Percentiles rank a stretch among this genome's conserved stretches.
These are phyloP conservation scores for Osmanthus fragrans DNA, from an alignment of 257 asterid genomes.

Conservation along the genomic window DNA sequence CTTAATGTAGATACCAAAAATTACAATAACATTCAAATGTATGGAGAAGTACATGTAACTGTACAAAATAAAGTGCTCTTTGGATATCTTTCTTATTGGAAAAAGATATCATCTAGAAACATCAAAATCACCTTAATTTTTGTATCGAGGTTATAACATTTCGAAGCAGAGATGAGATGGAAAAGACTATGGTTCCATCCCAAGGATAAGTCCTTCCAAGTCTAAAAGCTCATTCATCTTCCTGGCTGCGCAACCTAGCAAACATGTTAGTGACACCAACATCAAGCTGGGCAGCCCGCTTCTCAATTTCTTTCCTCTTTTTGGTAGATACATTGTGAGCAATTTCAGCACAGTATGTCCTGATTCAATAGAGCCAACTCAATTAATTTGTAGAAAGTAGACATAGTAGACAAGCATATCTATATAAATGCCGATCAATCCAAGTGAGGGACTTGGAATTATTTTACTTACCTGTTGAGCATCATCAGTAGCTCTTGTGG, in stretches of 20 bases:
- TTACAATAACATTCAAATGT: background rate
- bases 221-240: conserved; percentile 51
- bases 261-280: conserved; percentile 65
- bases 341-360: conserved; percentile 66
- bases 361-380: conserved; percentile 8
- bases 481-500: conserved; percentile 60
- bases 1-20: background rate
- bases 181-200: background rate
- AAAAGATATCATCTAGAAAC: too few relatives aligned
- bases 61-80: background rate
- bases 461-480: conserved; percentile 60
- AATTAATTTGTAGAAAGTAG: background rate
- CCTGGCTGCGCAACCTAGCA: conserved; percentile 71
- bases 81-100: background rate
- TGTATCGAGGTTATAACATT: too few relatives aligned
- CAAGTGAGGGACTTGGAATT: background rate
- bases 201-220: background rate
- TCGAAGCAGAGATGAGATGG: too few relatives aligned
- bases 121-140: too few relatives aligned
- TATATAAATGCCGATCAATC: background rate
- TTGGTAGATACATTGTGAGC: conserved; percentile 66
- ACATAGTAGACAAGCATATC: background rate
- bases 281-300: conserved; percentile 69
- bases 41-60: too few relatives aligned
- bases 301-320: conserved; percentile 64